Base-by-base conservation (phyloP, 768 basidiomycete genomes). In the Pulveroboletus ravenelii region DNA sequence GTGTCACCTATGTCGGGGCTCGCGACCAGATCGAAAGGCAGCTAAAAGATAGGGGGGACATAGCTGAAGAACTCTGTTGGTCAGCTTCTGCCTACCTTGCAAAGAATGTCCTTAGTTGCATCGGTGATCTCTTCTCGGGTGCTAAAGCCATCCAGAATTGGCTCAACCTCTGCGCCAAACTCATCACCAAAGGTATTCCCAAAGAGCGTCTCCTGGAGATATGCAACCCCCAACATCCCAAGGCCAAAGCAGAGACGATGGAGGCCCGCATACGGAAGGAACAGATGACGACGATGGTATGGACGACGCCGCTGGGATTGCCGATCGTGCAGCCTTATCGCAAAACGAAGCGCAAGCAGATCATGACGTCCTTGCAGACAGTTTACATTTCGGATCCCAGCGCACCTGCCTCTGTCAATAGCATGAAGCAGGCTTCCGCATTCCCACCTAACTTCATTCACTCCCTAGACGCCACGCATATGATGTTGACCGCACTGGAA, bases 391-490 rank as follows among this genome's bases (percentile, higher is more conserved):
- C 86, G 35, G 95, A 99, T 67, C 93, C 93, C 0, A 81, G 85
- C 52, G 68, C 76, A 0, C 82, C 84, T 1, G 75, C 85, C 17
- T 82, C 90, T 70, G 93, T 97, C 40, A 89, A 91, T 58, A 67
- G 88, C 1, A 55, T 74, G 51, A 96, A 96, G 68, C 95, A 99
- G 67, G 89, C 93, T 0, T 83, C 92, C 14, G 96, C 96, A 1
- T 98, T 99, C 82, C 95, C 96, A 5, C 96, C 96, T 42, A 99
- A 99, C 72, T 98, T 95, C 62, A 92, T 99, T 46, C 96, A 99
- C 66, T 91, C 89, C 62, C 77, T 99, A 27, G 96, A 99, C 66
- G 96, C 96, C 2, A 95, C 95, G 2, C 96, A 99, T 71, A 98
- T 99, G 93, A 86, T 97, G 82, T 71, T 97, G 59, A 96, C 94